Evolutionary conservation across 139 green algal species (phyloP).

Genomic region (Choricystis sp.): DNA sequence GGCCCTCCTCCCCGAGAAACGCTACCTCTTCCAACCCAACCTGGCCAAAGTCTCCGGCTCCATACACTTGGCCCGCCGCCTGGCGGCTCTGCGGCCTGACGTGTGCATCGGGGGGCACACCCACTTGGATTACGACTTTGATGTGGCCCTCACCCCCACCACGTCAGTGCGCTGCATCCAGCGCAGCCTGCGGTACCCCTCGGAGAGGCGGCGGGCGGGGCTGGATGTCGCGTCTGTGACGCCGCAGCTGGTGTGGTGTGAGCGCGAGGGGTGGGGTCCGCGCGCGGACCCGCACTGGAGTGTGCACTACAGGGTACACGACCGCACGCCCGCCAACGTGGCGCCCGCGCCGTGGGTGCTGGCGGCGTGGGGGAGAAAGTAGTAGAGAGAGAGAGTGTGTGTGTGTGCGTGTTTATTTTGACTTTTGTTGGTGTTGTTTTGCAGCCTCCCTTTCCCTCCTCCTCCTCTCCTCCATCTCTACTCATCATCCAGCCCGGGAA

Average conservation of each 20-base stretch:
- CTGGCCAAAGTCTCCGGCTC: constrained; percentile 35
- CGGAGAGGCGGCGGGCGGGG: constrained; percentile 19
- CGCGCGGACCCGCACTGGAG: constrained; percentile 6
- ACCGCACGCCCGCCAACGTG: constrained; percentile 6
- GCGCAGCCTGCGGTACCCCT: constrained; percentile 44
- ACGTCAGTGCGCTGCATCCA: constrained; percentile 69
- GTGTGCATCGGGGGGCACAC: constrained; percentile 65
- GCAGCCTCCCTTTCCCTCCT: constrained; percentile 1
- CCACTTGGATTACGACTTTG: constrained; percentile 62
- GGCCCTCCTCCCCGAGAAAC: constrained; percentile 63
- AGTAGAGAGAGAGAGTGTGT: background rate
- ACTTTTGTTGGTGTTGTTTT: too few relatives aligned
- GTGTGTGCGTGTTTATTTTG: too few relatives aligned
- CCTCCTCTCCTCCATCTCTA: constrained; percentile 6
- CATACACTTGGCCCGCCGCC: constrained; percentile 22
- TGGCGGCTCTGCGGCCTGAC: constrained; percentile 34
- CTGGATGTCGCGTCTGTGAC: background rate
- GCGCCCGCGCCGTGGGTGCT: constrained; percentile 13
- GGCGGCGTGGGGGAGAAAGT: background rate
- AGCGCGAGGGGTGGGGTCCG: background rate
- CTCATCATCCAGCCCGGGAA: constrained; percentile 51
- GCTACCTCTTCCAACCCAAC: constrained; percentile 57
- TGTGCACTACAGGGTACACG: constrained; percentile 1
- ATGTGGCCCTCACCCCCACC: constrained; percentile 1
- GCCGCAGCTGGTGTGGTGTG: constrained; percentile 12